These are phyloP conservation scores for Tulasnella sp. DNA, from an alignment of 768 basidiomycete genomes.

Conservation along the genomic window DNA sequence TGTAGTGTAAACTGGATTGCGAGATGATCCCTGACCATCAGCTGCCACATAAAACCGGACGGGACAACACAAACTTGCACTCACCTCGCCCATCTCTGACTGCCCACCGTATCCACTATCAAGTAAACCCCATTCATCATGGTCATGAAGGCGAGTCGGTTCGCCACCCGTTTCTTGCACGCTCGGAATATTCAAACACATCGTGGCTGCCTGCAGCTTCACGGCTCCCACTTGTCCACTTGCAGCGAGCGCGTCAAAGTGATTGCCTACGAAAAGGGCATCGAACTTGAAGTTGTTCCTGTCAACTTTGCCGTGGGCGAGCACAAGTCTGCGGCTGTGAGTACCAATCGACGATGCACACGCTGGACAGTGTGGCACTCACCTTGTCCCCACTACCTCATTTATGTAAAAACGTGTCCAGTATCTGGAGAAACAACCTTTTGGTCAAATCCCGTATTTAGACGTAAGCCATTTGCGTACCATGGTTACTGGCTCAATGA, in stretches of 20 bases:
- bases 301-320: constrained; percentile 27
- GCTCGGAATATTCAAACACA: not conserved
- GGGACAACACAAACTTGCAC: not conserved
- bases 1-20: too few species aligned
- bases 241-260: constrained; percentile 5
- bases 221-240: not conserved
- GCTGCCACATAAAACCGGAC: too few species aligned
- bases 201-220: not conserved
- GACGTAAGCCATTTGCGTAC: constrained; percentile 21
- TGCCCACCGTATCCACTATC: not conserved
- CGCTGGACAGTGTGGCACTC: not conserved
- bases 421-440: constrained; percentile 43
- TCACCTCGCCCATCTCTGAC: not conserved
- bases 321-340: constrained; percentile 16
- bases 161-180: too few species aligned
- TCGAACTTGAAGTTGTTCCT: constrained; percentile 40
- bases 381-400: constrained; percentile 25
- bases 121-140: not conserved
- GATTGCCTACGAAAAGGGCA: constrained; percentile 27
- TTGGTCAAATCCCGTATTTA: constrained; percentile 49
- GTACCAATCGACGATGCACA: not conserved
- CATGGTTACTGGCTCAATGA: too few species aligned
- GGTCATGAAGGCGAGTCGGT: not conserved
- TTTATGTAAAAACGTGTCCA: too few species aligned
- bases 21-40: too few species aligned